Percentiles rank a stretch among this genome's conserved stretches.
phyloP scores from a whole-genome alignment of 1,284 basidiomycete species.

The Ceratobasidium sp. region DNA sequence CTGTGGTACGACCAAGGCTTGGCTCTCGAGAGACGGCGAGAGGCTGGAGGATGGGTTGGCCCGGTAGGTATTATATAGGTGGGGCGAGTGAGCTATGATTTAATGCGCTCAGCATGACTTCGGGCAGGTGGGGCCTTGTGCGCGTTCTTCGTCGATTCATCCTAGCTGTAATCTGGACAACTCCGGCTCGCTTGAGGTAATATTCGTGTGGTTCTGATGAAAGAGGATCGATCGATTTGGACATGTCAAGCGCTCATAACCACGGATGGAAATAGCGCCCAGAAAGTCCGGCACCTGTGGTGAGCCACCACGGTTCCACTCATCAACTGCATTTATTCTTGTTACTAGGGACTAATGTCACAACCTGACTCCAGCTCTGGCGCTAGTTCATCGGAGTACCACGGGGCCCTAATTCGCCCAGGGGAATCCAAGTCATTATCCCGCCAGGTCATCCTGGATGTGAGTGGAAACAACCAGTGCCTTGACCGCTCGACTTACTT shows the following conservation, averaged over 20 bases:
- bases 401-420: conserved; percentile 19
- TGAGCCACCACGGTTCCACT: conserved; percentile 15
- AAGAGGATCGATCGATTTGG: too few species aligned
- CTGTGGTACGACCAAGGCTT: too few species aligned
- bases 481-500: conserved; percentile 18
- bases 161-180: too few species aligned
- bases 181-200: too few species aligned
- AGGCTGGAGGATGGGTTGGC: too few species aligned
- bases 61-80: too few species aligned
- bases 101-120: too few species aligned
- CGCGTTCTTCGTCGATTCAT: too few species aligned
- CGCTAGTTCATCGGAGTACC: conserved; percentile 21
- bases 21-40: too few species aligned
- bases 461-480: conserved; percentile 17
- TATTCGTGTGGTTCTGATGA: too few species aligned
- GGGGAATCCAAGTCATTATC: conserved; percentile 36
- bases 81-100: too few species aligned
- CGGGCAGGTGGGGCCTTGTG: too few species aligned
- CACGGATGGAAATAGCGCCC: conserved; percentile 17
- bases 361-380: neutral
- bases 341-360: neutral
- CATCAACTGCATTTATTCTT: neutral
- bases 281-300: neutral
- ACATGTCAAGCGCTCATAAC: neutral
- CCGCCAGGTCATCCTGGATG: conserved; percentile 70